Conservation (phyloP, 169 alveolate species). For the Babesia ovata region DNA sequence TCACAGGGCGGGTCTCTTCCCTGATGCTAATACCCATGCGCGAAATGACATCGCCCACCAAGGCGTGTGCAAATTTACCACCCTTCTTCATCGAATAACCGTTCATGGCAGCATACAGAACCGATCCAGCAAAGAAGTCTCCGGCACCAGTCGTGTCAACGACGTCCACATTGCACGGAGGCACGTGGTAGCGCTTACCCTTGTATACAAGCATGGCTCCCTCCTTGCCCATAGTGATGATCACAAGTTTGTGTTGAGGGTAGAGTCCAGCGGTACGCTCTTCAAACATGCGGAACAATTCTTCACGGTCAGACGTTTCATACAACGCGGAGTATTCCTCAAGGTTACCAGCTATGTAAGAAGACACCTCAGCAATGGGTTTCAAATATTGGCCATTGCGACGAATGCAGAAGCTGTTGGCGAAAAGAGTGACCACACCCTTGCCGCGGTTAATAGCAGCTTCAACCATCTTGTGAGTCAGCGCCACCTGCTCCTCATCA, state of each 20-base stretch:
- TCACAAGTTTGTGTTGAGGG: neutral
- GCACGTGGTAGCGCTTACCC: constrained; percentile 8
- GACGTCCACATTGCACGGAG: constrained; percentile 1
- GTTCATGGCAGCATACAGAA: constrained; percentile 2
- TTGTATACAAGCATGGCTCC: neutral
- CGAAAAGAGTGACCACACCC: neutral
- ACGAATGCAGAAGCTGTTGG: constrained; percentile 24
- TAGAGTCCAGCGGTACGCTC: neutral
- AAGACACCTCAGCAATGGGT: constrained; percentile 9
- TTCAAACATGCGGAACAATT: neutral
- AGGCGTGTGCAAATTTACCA: constrained; percentile 1
- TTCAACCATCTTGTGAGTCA: constrained; percentile 16
- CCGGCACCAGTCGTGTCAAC: constrained; percentile 31
- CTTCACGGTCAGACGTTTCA: neutral
- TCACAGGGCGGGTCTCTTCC: neutral
- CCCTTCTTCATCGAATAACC: constrained; percentile 10
- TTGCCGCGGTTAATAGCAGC: constrained; percentile 5
- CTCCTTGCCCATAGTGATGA: constrained; percentile 8
- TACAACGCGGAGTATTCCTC: constrained; percentile 15
- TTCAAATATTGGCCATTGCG: constrained; percentile 2
- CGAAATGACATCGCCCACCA: constrained; percentile 18
- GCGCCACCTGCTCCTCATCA: neutral
- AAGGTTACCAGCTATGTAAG: constrained; percentile 1
- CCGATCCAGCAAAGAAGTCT: constrained; percentile 9
- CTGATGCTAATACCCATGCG: constrained; percentile 1